Evolutionary conservation across 805 yeast species (phyloP), one percentile per base, ranked within the genome.

Genomic region (Kodamaea laetipori): DNA sequence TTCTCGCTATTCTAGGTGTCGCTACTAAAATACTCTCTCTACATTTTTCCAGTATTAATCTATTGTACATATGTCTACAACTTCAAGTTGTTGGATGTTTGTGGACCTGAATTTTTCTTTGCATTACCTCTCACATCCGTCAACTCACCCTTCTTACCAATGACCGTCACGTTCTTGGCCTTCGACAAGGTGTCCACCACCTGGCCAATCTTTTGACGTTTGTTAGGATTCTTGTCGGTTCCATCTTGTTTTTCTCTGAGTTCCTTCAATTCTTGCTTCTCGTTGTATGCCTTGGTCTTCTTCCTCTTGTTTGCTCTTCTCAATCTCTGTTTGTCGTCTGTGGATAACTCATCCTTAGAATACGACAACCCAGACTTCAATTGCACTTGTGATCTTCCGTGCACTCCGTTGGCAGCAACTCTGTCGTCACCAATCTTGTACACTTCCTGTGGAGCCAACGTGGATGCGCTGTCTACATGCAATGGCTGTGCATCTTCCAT

Each of bases 401-500:
- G 50, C 5, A 50, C 58, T 1, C 68, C 69, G 17, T 57, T 53
- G 1, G 63, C 66, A 36, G 49, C 52, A 11, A 60, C 51, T 41
- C 54, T 58, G 45, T 65, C 67, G 55, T 78, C 76, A 10, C 73
- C 69, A 39, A 73, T 69, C 59, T 74, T 79, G 66, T 84, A 94
- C 6, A 94, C 74, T 66, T 92, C 99, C 69, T 92, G 99, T 30
- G 99, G 99, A 2, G 99, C 99, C 55, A 94, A 74, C 38, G 86
- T 78, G 10, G 83, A 71, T 16, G 83, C 87, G 25, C 78, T 69
- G 1, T 94, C 80, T 68, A 86, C 74, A 27, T 90, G 82, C 45
- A 88, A 73, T 39, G 99, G 99, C 67, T 90, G 97, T 1, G 97
- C 94, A 58, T 94, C 98, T 67, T 92, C 99, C 96, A 92, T 87